Evolutionary conservation across 2,329 filamentous ascomycete genomes (phyloP).

Genomic region (Cyanodermella asteris): DNA sequence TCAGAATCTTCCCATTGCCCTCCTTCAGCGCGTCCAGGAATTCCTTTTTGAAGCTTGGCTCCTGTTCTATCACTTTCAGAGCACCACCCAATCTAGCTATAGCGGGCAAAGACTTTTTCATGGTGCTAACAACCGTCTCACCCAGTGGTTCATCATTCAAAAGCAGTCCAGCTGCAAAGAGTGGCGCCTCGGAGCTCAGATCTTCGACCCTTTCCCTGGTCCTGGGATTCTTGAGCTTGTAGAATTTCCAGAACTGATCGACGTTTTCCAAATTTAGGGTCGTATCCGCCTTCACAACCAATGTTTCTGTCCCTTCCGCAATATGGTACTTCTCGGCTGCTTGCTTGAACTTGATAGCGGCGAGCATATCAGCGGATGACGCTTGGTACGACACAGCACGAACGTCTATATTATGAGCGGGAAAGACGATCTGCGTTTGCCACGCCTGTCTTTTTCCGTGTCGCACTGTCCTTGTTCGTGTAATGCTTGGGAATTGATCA

Average conservation of each 20-base stretch:
- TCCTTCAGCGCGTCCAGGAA: slow-evolving; percentile 14
- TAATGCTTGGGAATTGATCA: slow-evolving; percentile 14
- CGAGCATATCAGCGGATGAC: slow-evolving; percentile 18
- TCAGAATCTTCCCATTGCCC: slow-evolving; percentile 15
- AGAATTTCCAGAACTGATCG: slow-evolving; percentile 16
- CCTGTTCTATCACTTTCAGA: slow-evolving; percentile 13
- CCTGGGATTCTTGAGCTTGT: slow-evolving; percentile 10
- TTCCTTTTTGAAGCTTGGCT: slow-evolving; percentile 13
- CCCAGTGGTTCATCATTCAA: slow-evolving; percentile 13
- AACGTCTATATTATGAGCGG: slow-evolving; percentile 15
- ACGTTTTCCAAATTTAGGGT: slow-evolving; percentile 17
- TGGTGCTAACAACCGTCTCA: slow-evolving; percentile 11
- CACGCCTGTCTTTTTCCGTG: slow-evolving; percentile 5
- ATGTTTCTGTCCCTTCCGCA: slow-evolving; percentile 10
- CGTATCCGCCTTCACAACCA: slow-evolving; percentile 12
- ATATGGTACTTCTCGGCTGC: slow-evolving; percentile 15
- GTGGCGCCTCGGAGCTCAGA: slow-evolving; percentile 3
- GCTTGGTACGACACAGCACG: no score
- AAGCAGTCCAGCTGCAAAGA: slow-evolving; percentile 8
- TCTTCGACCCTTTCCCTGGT: slow-evolving; percentile 9
- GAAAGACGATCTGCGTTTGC: slow-evolving; percentile 14
- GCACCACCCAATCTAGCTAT: slow-evolving; percentile 17
- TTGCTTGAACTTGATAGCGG: slow-evolving; percentile 18
- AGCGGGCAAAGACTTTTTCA: slow-evolving; percentile 15
- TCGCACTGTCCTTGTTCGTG: slow-evolving; percentile 2